These are phyloP conservation scores for Plenodomus tracheiphilus DNA, from an alignment of 2,329 filamentous ascomycete genomes.

Conservation along the genomic window DNA sequence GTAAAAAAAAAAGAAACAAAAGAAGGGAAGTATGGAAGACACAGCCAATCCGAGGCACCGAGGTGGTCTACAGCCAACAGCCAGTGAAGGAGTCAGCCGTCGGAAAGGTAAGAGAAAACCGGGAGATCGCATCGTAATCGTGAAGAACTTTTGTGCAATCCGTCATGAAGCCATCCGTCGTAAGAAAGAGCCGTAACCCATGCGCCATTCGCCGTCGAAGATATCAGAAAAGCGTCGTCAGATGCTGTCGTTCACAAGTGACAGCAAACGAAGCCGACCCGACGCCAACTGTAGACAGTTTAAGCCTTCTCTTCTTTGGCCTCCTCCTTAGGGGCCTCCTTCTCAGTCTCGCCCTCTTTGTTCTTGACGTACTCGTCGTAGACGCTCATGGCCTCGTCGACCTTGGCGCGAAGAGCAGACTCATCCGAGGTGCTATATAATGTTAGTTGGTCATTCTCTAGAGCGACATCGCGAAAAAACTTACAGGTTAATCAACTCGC, in stretches of 20 bases:
- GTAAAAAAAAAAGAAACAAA: constrained; percentile 36
- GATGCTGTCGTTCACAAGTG: constrained; percentile 28
- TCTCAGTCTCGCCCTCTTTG: constrained; percentile 56
- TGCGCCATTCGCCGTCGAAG: constrained; percentile 43
- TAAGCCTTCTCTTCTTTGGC: constrained; percentile 53
- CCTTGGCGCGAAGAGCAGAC: constrained; percentile 85
- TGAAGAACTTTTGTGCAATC: constrained; percentile 44
- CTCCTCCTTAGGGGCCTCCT: constrained; percentile 47
- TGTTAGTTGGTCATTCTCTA: constrained; percentile 30
- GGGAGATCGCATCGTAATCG: constrained; percentile 28
- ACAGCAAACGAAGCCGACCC: constrained; percentile 36
- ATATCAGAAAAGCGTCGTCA: constrained; percentile 34
- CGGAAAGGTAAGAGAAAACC: constrained; percentile 14
- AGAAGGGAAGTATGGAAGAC: constrained; percentile 19
- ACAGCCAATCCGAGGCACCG: constrained; percentile 13
- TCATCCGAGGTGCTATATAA: constrained; percentile 80
- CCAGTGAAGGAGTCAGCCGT: constrained; percentile 37
- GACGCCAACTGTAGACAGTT: constrained; percentile 33
- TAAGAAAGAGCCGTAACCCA: constrained; percentile 33
- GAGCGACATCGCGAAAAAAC: constrained; percentile 48
- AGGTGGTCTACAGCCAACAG: constrained; percentile 20
- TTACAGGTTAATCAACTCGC: constrained; percentile 92
- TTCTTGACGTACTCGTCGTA: constrained; percentile 99
- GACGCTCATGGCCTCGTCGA: constrained; percentile 93
- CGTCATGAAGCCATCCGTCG: constrained; percentile 35